phyloP scores from a whole-genome alignment of 2,329 filamentous ascomycete species.

The Botrytis fabae region DNA sequence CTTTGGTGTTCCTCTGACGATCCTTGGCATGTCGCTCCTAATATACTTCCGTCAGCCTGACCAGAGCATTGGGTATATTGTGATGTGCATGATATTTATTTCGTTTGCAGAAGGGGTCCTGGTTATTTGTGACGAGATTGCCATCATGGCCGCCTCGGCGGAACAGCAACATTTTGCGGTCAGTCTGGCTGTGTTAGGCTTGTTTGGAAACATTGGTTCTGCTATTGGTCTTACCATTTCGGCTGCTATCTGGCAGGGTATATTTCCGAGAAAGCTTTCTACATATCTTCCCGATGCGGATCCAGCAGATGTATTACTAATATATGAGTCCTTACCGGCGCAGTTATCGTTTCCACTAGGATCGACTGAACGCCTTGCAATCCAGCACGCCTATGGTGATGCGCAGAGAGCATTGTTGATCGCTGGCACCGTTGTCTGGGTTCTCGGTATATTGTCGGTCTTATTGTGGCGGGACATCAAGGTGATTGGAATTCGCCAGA shows the following conservation, averaged over 20 bases:
- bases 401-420: background rate
- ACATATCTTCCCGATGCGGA: background rate
- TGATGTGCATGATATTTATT: background rate
- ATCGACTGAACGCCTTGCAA: background rate
- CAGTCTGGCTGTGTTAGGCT: background rate
- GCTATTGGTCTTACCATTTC: background rate
- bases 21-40: background rate
- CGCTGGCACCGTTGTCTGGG: background rate
- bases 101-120: background rate
- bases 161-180: background rate
- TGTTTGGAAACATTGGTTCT: background rate
- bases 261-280: background rate
- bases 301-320: background rate
- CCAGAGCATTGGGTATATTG: background rate
- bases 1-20: background rate
- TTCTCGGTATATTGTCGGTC: background rate
- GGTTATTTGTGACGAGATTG: background rate
- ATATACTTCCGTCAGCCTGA: background rate
- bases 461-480: background rate
- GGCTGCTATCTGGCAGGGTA: background rate
- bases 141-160: background rate
- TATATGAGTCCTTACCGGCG: background rate
- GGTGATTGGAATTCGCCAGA: background rate
- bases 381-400: background rate
- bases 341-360: background rate